Evolutionary conservation across 495 filamentous ascomycete genomes (phyloP).

Genomic region (Aspergillus cristatus): DNA sequence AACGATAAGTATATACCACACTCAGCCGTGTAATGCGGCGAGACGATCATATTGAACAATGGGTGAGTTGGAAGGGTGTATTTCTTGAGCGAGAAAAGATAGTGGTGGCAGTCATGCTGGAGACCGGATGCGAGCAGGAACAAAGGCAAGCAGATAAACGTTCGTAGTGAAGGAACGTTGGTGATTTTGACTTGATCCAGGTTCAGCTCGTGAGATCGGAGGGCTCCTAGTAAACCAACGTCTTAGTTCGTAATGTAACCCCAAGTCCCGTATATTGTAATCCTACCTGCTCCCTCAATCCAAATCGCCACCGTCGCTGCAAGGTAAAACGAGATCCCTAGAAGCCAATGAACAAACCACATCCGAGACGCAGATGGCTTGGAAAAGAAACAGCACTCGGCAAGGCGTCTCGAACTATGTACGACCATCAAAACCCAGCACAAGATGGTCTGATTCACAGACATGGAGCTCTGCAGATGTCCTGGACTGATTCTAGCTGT

Average conservation of each 20-base stretch:
- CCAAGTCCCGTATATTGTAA: too few species aligned
- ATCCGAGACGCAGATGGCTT: constrained; percentile 64
- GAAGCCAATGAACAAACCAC: constrained; percentile 72
- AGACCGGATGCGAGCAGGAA: constrained; percentile 68
- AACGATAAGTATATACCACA: constrained; percentile 76
- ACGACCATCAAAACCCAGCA: constrained; percentile 61
- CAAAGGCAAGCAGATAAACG: constrained; percentile 48
- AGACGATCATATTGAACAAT: constrained; percentile 60
- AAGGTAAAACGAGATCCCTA: constrained; percentile 73
- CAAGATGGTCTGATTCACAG: constrained; percentile 54
- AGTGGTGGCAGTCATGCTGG: constrained; percentile 73
- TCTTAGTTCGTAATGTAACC: too few species aligned
- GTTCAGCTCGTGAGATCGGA: constrained; percentile 21
- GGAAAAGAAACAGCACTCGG: constrained; percentile 56
- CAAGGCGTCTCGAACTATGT: constrained; percentile 66
- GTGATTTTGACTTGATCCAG: constrained; percentile 26
- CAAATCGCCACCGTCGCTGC: constrained; percentile 64
- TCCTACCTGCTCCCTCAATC: constrained; percentile 74
- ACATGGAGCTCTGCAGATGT: constrained; percentile 42
- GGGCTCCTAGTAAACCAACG: constrained; percentile 18
- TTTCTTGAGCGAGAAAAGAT: constrained; percentile 71
- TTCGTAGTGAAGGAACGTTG: constrained; percentile 46
- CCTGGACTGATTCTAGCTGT: constrained; percentile 27
- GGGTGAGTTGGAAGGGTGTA: constrained; percentile 73
- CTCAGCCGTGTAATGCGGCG: constrained; percentile 89